phyloP scores from a whole-genome alignment of 2,329 filamentous ascomycete species.

The Xylaria sp. region DNA sequence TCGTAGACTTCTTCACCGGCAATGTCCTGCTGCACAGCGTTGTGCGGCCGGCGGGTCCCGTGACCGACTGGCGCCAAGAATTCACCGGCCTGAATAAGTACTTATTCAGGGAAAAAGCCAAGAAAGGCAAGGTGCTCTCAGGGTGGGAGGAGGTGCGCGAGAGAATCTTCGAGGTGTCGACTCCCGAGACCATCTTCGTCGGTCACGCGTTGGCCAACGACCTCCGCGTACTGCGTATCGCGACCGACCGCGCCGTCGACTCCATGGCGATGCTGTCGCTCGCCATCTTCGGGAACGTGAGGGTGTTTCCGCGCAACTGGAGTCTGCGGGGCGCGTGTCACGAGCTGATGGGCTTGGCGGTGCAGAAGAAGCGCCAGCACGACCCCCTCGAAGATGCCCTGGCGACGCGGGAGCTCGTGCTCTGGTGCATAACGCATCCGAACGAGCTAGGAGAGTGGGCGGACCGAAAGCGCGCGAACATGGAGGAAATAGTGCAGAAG shows the following conservation, averaged over 20 bases:
- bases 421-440: not conserved
- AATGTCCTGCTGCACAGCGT: not conserved
- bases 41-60: not conserved
- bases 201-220: slow-evolving; percentile 8
- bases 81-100: slow-evolving; percentile 3
- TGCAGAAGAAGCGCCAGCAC: not conserved
- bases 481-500: not conserved
- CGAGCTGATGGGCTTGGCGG: not conserved
- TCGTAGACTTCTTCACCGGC: slow-evolving; percentile 14
- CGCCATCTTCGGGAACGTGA: slow-evolving; percentile 4
- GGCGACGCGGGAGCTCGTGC: slow-evolving; percentile 8
- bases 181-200: slow-evolving; percentile 7
- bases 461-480: not conserved
- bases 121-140: not conserved
- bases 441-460: not conserved
- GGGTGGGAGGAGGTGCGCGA: slow-evolving; percentile 4
- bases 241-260: slow-evolving; percentile 12
- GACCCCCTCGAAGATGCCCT: slow-evolving; percentile 8
- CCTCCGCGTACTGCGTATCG: slow-evolving; percentile 10
- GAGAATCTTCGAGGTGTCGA: slow-evolving; percentile 4
- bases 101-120: not conserved
- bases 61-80: slow-evolving; percentile 1
- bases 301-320: slow-evolving; percentile 4
- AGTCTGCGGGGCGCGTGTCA: not conserved
- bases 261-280: not conserved